Evolutionary conservation across 192 early-diverging fungal genomes (phyloP).

Genomic region (Geosiphon pyriformis): DNA sequence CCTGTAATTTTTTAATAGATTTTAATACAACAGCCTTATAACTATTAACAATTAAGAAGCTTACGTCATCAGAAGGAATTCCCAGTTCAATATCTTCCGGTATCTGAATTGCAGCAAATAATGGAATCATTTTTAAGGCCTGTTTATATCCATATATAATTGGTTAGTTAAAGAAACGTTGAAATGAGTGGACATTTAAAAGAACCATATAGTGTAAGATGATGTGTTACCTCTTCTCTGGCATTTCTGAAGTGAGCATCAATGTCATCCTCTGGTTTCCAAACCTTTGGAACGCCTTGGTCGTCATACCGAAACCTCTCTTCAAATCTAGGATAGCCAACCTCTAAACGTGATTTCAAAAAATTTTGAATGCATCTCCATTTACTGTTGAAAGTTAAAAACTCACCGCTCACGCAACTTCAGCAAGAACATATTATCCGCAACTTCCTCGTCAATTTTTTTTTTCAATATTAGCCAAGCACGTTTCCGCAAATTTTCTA

Average conservation of each 20-base stretch:
- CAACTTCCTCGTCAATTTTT: constrained; percentile 73
- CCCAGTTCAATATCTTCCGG: constrained; percentile 30
- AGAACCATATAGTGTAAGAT: background rate
- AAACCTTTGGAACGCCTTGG: constrained; percentile 85
- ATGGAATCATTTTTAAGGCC: constrained; percentile 56
- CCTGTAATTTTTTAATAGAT: constrained; percentile 17
- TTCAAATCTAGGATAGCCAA: constrained; percentile 69
- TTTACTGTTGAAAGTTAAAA: background rate
- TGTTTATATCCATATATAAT: constrained; percentile 26
- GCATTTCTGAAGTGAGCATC: constrained; percentile 78
- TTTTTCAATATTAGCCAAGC: constrained; percentile 74
- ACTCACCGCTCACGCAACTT: constrained; percentile 58
- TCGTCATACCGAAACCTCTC: constrained; percentile 93
- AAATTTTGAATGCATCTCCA: no score
- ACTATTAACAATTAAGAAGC: constrained; percentile 5
- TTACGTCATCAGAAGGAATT: constrained; percentile 36
- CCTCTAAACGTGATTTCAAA: no score
- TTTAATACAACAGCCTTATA: constrained; percentile 12
- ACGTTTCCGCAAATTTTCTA: constrained; percentile 52
- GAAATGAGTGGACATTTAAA: no score
- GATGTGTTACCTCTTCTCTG: constrained; percentile 46
- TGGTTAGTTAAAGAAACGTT: background rate
- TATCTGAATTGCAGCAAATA: constrained; percentile 72
- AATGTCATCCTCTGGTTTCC: constrained; percentile 94
- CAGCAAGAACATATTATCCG: constrained; percentile 77